Evolutionary conservation across 2,329 filamentous ascomycete species (phyloP), one percentile per base, ranked within the genome.

Genomic region (Fusarium luffae): DNA sequence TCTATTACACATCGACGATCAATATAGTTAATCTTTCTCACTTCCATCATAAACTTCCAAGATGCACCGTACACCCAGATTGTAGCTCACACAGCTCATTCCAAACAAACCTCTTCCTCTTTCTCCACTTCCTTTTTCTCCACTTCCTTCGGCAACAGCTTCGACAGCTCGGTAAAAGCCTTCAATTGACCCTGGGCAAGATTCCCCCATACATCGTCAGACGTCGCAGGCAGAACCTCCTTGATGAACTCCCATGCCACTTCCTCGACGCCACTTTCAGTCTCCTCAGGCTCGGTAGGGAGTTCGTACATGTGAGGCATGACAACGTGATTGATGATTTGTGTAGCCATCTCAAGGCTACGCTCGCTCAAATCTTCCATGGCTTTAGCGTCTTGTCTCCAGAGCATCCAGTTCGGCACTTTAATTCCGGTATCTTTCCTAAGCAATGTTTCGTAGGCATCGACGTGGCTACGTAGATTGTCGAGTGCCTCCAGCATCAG

Each of bases 231-330:
- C 40, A 72, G 58, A 7, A 68, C 72, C 21, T 74, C 73, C 4
- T 75, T 73, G 30, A 81, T 63, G 40, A 80, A 58, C 32, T 80
- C 78, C 71, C 73, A 74, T 8, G 79, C 80, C 51, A 81, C 68
- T 30, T 71, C 75, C 27, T 79, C 73, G 21, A 79, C 63, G 27
- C 79, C 79, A 12, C 71, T 68, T 2, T 66, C 63, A 7, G 57
- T 58, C 7, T 63, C 66, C 7, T 55, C 48, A 32, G 66, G 66
- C 6, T 62, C 23, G 30, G 14, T 34, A 12, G 54, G 37, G 14
- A 48, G 40, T 8, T 51, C 44, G 14, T 67, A 58, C 23, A 61
- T 37, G 7, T 60, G 48, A 11, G 79, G 78, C 54, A 78, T 71
- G 27, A 81, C 58, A 19, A 68, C 66, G 18, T 68, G 68, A 44